Percentiles rank a stretch among this genome's conserved stretches.
These are phyloP conservation scores for Aspergillus asperescens DNA, from an alignment of 495 filamentous ascomycete genomes.

Conservation along the genomic window DNA sequence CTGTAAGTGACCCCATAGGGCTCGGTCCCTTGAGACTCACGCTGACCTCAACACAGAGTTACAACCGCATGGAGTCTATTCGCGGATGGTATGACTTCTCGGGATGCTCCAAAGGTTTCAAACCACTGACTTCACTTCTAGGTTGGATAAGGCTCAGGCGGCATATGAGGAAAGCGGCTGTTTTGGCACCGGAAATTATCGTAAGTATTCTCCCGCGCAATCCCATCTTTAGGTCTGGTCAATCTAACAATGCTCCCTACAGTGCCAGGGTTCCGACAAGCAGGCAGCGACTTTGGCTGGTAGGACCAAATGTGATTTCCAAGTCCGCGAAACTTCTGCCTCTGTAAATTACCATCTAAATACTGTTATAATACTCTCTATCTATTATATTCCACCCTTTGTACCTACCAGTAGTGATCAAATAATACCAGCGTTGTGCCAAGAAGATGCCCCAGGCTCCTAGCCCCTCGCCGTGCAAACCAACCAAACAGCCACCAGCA, in stretches of 20 bases:
- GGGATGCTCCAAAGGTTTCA: neutral
- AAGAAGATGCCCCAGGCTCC: conserved; percentile 17
- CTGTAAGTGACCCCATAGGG: conserved; percentile 41
- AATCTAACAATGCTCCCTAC: neutral
- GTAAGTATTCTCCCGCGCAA: conserved; percentile 26
- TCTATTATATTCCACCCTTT: too few relatives aligned
- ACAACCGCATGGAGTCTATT: conserved; percentile 66
- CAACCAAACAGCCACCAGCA: conserved; percentile 37
- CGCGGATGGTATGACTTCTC: conserved; percentile 50
- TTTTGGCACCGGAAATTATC: conserved; percentile 17
- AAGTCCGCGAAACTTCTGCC: neutral
- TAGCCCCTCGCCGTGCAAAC: conserved; percentile 42
- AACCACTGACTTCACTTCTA: conserved; percentile 11
- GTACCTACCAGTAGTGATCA: neutral
- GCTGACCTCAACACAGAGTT: conserved; percentile 43
- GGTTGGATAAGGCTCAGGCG: conserved; percentile 32
- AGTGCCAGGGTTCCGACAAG: conserved; percentile 36
- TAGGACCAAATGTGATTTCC: neutral
- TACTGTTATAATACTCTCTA: neutral
- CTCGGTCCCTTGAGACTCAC: neutral
- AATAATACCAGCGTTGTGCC: too few relatives aligned
- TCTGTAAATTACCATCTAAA: neutral
- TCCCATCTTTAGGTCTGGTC: neutral
- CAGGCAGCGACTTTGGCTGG: conserved; percentile 16
- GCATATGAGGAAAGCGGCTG: conserved; percentile 37